Evolutionary conservation across 2,329 filamentous ascomycete species (phyloP), one percentile per base, ranked within the genome.

Genomic region (Lasiodiplodia sp.): DNA sequence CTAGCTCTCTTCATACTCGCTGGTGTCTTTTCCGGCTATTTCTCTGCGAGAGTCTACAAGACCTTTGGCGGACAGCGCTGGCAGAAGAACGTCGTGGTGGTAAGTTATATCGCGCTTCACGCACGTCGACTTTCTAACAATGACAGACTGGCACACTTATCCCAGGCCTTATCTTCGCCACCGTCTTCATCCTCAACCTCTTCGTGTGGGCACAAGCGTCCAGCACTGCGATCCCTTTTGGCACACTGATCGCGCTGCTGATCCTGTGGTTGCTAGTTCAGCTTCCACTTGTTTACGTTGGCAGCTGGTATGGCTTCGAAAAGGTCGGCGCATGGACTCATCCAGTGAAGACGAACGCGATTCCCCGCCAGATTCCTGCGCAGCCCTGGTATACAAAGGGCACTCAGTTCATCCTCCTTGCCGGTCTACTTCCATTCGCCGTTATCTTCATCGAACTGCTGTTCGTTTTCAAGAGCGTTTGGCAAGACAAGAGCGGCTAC

Each of bases 141-240:
- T 23, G 11, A 49, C 69, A 84, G 75, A 96, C 93, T 3, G 92
- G 92, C 0, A 82, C 90, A 11, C 85, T 96, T 3, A 92, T 96
- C 76, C 93, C 93, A 0, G 93, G 93, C 1, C 84, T 96, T 6
- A 82, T 92, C 0, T 96, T 96, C 76, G 83, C 86, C 10, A 85
- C 92, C 37, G 82, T 94, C 44, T 93, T 96, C 80, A 86, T 95
- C 62, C 85, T 96, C 69, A 96, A 97, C 78, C 84, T 96, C 11
- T 96, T 96, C 76, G 92, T 96, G 69, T 97, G 93, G 93, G 90
- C 92, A 0, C 92, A 96, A 79, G 92, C 93, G 0, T 96, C 92
- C 12, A 94, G 91, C 78, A 96, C 93, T 1, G 93, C 93, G 1
- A 90, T 97, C 40, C 93, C 93, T 0, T 94, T 97, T 73, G 87